Evolutionary conservation across 495 filamentous ascomycete genomes (phyloP).

Genomic region (Aspergillus incahuasiensis): DNA sequence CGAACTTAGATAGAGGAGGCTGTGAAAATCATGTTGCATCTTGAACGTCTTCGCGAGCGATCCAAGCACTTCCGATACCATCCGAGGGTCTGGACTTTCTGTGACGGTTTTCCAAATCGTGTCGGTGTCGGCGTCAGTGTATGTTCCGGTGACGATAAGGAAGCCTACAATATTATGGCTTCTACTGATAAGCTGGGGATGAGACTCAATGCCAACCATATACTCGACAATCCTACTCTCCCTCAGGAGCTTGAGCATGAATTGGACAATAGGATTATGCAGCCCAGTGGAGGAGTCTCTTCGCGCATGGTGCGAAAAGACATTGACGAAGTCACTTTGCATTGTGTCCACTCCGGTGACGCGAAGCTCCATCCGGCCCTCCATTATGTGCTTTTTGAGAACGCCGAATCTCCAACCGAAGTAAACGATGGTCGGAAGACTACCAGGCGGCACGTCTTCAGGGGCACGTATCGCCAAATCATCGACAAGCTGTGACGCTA

Average conservation of each 20-base stretch:
- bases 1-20: constrained; percentile 64
- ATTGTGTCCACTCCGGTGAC: constrained; percentile 67
- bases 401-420: constrained; percentile 67
- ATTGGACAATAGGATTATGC: constrained; percentile 53
- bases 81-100: constrained; percentile 77
- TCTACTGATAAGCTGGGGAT: constrained; percentile 79
- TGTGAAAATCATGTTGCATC: constrained; percentile 48
- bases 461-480: constrained; percentile 38
- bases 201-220: constrained; percentile 84
- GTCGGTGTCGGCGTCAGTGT: constrained; percentile 68
- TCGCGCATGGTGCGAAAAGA: constrained; percentile 54
- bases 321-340: constrained; percentile 62
- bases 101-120: constrained; percentile 80
- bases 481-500: constrained; percentile 29
- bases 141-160: constrained; percentile 73
- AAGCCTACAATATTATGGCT: constrained; percentile 84
- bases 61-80: constrained; percentile 69
- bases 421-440: constrained; percentile 42
- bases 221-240: constrained; percentile 70
- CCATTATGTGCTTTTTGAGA: constrained; percentile 66
- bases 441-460: constrained; percentile 24
- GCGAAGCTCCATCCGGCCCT: constrained; percentile 84
- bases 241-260: constrained; percentile 61
- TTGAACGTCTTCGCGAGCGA: constrained; percentile 68
- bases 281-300: constrained; percentile 28